Evolutionary conservation across 345 rosid genomes (phyloP), one percentile per base, ranked within the genome.

Genomic region (Geranium rotundifolium): DNA sequence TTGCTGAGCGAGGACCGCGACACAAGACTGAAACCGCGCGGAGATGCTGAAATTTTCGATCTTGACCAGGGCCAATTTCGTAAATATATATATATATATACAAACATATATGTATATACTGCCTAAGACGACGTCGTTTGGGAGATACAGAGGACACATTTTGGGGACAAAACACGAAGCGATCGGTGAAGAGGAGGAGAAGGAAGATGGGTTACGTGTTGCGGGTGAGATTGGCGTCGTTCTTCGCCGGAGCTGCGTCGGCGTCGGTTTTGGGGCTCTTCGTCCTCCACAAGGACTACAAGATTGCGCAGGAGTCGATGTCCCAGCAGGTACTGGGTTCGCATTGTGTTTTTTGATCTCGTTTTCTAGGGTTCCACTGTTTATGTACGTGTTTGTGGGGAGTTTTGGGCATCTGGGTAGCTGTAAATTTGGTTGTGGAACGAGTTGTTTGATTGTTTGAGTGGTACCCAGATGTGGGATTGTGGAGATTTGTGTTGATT

Each of bases 161-260:
- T 50, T 37, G n/a, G 30, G 16, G 52, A 56, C 14, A 58, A 63
- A 57, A 54, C 55, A 31, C 57, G 30, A 17, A n/a, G 56, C 7
- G 54, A 18, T 2, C 54, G 67, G 63, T n/a, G 61, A 37, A 62
- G 31, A 65, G 37, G 12, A 34, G 31, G 58, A 62, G 69, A 63
- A 52, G 79, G 71, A 23, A 75, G 72, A 88, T 86, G 97, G 95
- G 99, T 31, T 88, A 82, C 79, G 90, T 88, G 19, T 61, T 88
- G 70, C 81, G 96, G 71, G 97, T 90, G 69, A 85, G 99, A 76
- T 75, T 90, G 72, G 96, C 95, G 34, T 88, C 99, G 10, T 93
- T 93, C 79, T 90, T 90, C 68, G 82, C 96, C 16, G 97, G 96
- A 61, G 90, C 92, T 0, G 90, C 99, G 14, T 71, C 89, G 67